Conservation (phyloP, 2,329 filamentous ascomycete species). For the Trichoderma gracile region DNA sequence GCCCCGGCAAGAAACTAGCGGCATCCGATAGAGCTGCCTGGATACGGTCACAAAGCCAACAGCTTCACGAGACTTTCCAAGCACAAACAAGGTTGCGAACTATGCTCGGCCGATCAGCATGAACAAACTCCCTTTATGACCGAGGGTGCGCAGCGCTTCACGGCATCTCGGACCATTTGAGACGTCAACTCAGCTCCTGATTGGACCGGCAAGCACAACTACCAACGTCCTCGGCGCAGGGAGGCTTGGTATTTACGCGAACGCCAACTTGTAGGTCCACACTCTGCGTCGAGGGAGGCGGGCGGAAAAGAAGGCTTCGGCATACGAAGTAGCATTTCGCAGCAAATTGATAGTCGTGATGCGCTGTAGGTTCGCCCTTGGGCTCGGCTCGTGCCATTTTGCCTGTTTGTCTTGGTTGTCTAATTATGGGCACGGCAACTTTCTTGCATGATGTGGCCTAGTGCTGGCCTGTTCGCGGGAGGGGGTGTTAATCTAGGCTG, state of each 20-base stretch:
- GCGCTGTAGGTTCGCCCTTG: not conserved
- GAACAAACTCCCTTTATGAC: not conserved
- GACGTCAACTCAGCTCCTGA: constrained; percentile 16
- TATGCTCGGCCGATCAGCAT: not conserved
- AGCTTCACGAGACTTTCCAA: not conserved
- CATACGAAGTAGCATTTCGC: not conserved
- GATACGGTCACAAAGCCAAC: too few relatives aligned
- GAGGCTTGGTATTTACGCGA: not conserved
- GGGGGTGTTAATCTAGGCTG: not conserved
- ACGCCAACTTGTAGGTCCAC: constrained; percentile 2
- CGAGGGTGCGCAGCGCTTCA: not conserved
- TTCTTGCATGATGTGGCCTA: not conserved
- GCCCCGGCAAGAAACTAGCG: not conserved
- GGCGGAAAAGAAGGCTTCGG: not conserved
- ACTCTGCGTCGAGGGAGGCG: not conserved
- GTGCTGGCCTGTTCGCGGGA: not conserved
- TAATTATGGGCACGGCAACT: not conserved
- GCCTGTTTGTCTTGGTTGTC: constrained; percentile 10
- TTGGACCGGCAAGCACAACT: constrained; percentile 15
- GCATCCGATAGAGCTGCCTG: not conserved
- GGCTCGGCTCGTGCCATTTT: not conserved
- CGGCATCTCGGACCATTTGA: not conserved
- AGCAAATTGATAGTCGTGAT: not conserved
- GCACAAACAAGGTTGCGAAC: not conserved
- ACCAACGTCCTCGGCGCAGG: not conserved